Evolutionary conservation across 2,329 filamentous ascomycete species (phyloP).

Genomic region (Ramularia collo-cygni): DNA sequence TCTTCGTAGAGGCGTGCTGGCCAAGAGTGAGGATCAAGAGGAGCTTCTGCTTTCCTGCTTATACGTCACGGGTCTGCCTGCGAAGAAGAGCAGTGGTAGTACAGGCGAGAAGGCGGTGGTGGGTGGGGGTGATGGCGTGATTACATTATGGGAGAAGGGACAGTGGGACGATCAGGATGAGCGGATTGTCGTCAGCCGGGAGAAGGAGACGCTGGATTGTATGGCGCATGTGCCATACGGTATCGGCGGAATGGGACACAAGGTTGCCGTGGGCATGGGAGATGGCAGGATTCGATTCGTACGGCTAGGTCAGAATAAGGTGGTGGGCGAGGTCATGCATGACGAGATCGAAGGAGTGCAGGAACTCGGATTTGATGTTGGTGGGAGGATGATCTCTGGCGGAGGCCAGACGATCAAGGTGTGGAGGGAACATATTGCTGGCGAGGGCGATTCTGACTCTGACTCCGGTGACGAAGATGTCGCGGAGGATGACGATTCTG

Average conservation of each 20-base stretch:
- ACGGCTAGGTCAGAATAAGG: constrained; percentile 64
- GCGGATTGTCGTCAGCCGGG: constrained; percentile 65
- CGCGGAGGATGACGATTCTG: constrained; percentile 34
- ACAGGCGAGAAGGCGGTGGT: constrained; percentile 71
- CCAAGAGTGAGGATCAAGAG: constrained; percentile 89
- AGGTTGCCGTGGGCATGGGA: constrained; percentile 71
- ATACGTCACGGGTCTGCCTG: constrained; percentile 69
- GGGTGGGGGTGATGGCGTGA: constrained; percentile 69
- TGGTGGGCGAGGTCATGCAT: constrained; percentile 62
- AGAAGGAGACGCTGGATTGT: constrained; percentile 69
- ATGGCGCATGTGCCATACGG: constrained; percentile 64
- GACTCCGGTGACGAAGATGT: constrained; percentile 33
- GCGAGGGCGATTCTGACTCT: constrained; percentile 47
- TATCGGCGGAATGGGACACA: constrained; percentile 60
- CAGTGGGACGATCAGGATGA: constrained; percentile 95
- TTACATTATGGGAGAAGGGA: constrained; percentile 91
- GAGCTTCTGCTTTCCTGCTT: constrained; percentile 80
- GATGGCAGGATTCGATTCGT: constrained; percentile 75
- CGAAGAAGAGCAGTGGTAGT: constrained; percentile 53
- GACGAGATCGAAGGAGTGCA: constrained; percentile 84
- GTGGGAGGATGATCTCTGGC: constrained; percentile 80
- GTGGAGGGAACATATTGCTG: constrained; percentile 67
- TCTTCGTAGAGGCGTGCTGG: constrained; percentile 74
- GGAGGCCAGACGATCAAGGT: constrained; percentile 83
- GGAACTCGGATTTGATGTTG: constrained; percentile 74